A percentile compares a stretch with the other conserved stretches of the same genome.
Evolutionary conservation across 1,139 yeast species (phyloP).

Genomic region (Yamadazyma buinensis): DNA sequence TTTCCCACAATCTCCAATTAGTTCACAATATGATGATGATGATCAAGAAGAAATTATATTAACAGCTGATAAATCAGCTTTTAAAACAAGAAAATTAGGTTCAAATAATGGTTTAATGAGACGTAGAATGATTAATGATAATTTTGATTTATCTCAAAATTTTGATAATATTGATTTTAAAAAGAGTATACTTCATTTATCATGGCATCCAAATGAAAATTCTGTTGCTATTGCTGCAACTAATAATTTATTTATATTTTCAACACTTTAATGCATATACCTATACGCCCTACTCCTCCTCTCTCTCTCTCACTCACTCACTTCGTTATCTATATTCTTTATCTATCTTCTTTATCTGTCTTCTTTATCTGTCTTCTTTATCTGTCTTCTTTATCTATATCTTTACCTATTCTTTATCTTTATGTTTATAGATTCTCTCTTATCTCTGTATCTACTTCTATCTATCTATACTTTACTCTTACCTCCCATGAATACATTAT

Average conservation of each 20-base stretch:
- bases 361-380: too few species aligned
- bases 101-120: constrained; percentile 32
- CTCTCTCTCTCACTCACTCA: too few species aligned
- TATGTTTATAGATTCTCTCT: too few species aligned
- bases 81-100: constrained; percentile 67
- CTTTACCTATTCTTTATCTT: too few species aligned
- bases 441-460: too few species aligned
- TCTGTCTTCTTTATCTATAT: too few species aligned
- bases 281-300: too few species aligned
- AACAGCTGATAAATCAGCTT: constrained; percentile 98
- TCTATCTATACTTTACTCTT: too few species aligned
- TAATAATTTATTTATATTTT: constrained; percentile 81
- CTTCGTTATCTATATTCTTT: too few species aligned
- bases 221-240: constrained; percentile 98
- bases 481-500: too few species aligned
- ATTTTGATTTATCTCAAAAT: constrained; percentile 42
- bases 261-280: constrained; percentile 46
- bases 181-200: constrained; percentile 88
- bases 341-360: too few species aligned
- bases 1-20: constrained; percentile 34
- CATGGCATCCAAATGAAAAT: constrained; percentile 98
- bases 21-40: constrained; percentile 39
- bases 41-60: constrained; percentile 74
- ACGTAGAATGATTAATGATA: constrained; percentile 47
- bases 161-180: constrained; percentile 90